A percentile compares a stretch with the other conserved stretches of the same genome.
These are phyloP conservation scores for Termitomyces sp. DNA, from an alignment of 768 basidiomycete genomes.

Conservation along the genomic window DNA sequence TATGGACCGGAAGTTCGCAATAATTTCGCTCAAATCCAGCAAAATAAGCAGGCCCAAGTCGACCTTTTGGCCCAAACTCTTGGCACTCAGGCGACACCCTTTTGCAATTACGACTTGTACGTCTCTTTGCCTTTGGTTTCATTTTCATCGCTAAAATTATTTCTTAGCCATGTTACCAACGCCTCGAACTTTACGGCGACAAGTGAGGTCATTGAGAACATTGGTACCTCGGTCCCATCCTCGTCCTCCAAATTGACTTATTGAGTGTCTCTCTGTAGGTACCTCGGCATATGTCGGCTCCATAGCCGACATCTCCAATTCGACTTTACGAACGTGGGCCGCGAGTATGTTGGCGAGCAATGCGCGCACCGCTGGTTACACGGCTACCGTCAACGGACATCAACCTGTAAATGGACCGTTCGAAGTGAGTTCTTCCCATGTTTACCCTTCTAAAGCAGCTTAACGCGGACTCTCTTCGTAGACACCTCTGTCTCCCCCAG, in stretches of 20 bases:
- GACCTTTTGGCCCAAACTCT: conserved; percentile 23
- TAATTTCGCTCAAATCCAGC: conserved; percentile 8
- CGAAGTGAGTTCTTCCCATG: conserved; percentile 26
- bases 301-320: conserved; percentile 32
- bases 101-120: conserved; percentile 52
- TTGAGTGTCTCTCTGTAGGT: conserved; percentile 11
- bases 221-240: background rate
- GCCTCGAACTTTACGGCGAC: conserved; percentile 10
- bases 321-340: conserved; percentile 36
- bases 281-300: conserved; percentile 48
- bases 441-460: no score
- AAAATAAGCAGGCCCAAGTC: conserved; percentile 15
- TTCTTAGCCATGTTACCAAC: conserved; percentile 9
- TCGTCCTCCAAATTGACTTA: background rate
- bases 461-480: conserved; percentile 3
- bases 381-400: conserved; percentile 30
- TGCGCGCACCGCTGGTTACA: conserved; percentile 46
- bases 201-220: conserved; percentile 12
- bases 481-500: conserved; percentile 12
- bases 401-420: conserved; percentile 41
- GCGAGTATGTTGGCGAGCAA: conserved; percentile 49
- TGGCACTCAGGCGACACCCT: conserved; percentile 37
- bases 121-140: conserved; percentile 5
- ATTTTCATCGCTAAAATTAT: background rate
- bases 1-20: conserved; percentile 7